Percentiles rank a stretch among this genome's conserved stretches.
These are phyloP conservation scores for Candida ficus DNA, from an alignment of 805 yeast genomes.

Conservation along the genomic window DNA sequence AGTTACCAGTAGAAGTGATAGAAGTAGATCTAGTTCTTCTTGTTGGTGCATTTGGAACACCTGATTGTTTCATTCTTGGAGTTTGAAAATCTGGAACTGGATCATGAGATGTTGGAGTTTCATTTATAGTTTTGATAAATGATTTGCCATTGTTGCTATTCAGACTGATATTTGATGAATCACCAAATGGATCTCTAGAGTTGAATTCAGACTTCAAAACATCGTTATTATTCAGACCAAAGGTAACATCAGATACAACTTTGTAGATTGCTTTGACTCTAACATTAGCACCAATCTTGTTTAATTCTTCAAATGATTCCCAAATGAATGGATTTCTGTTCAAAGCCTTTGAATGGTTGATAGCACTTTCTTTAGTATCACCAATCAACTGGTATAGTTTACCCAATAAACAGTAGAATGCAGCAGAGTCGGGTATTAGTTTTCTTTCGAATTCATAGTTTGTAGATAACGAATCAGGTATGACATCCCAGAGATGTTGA, in stretches of 20 bases:
- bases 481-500: conserved; percentile 32
- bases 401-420: conserved; percentile 64
- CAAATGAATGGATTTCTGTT: conserved; percentile 75
- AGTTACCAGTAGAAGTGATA: not conserved
- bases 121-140: conserved; percentile 12
- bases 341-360: conserved; percentile 64
- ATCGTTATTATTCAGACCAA: conserved; percentile 10
- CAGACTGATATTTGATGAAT: conserved; percentile 15
- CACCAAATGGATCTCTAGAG: conserved; percentile 27
- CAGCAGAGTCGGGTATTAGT: conserved; percentile 61
- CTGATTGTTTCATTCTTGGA: conserved; percentile 33
- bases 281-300: conserved; percentile 65
- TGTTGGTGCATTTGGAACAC: conserved; percentile 35
- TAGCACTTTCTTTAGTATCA: conserved; percentile 58
- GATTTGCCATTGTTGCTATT: conserved; percentile 7
- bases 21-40: conserved; percentile 29
- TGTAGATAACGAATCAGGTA: conserved; percentile 10
- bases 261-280: conserved; percentile 53
- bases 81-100: conserved; percentile 33
- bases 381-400: conserved; percentile 55
- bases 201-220: conserved; percentile 6
- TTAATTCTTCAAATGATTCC: conserved; percentile 78
- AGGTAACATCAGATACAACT: conserved; percentile 10
- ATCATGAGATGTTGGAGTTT: conserved; percentile 16
- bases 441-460: conserved; percentile 35